Evolutionary conservation across 2,329 filamentous ascomycete species (phyloP), one percentile per base, ranked within the genome.

Genomic region (Talaromyces rugulosus): DNA sequence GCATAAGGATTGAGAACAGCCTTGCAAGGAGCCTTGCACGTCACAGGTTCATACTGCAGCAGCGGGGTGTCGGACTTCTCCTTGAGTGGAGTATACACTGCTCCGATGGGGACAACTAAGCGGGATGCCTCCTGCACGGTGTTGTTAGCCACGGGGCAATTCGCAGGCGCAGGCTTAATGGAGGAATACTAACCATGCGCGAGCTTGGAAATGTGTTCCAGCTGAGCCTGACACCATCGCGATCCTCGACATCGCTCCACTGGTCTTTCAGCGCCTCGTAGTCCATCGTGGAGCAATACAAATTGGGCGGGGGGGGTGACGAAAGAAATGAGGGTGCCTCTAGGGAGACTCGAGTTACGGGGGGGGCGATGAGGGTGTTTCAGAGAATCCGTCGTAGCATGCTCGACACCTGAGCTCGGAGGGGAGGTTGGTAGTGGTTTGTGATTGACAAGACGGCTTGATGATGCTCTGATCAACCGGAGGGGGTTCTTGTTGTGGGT

Each of bases 171-270:
- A 59, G 36, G 53, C 34, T 28, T 57, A 4, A 36, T 50, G 51
- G n/a, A n/a, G 40, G 61, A 60, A 64, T 61, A 80, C 85, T 70
- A 70, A 92, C 93, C 92, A 99, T 97, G 76, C 95, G 92, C 73
- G 94, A 94, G 82, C 93, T 97, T 56, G 95, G 95, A 73, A 99
- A 96, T 64, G 96, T 96, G 76, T 99, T 99, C 95, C 95, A 99
- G 80, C 94, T 97, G 68, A 99, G 84, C 66, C 95, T 89, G 72
- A 98, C 87, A 64, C 95, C 95, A 87, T 99, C 95, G 69, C 91
- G 88, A 74, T 99, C 95, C 82, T 99, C 95, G 63, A 96, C 89
- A 77, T 97, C 92, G 72, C 89, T 92, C 93, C 93, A 97, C 81
- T 94, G 90, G 79, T 97, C 93, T 81, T 97, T 97, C 69, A 96